Base-by-base conservation (phyloP, 2,329 filamentous ascomycete species). In the Neofusicoccum kwambonambiense region DNA sequence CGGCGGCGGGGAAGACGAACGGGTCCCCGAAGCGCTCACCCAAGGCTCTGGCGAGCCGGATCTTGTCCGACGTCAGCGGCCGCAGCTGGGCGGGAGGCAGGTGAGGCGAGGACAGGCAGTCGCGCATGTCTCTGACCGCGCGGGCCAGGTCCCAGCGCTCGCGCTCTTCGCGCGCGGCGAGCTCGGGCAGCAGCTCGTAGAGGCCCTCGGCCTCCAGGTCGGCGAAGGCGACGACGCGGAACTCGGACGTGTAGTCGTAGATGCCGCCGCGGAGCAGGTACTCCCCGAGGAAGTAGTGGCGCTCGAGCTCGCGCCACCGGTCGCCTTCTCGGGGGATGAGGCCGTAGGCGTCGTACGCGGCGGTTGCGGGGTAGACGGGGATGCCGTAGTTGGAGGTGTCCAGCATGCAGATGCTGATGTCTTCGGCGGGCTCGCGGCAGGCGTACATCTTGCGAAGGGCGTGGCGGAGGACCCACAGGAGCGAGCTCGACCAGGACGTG, bases 401-500 rank as follows among this genome's bases (percentile, higher is more conserved):
- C 19, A 62, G n/a, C 3, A 52, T 27, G 27, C 37, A 51, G 19
- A 62, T 44, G 35, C 12, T 3, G 11, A 62, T 37, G 12, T 44
- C 9, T 4, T 15, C 7, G 2, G 17, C 57, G 0, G n/a, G 34
- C 15, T 51, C 22, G 17, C 27, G 9, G 5, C 15, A 2, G 12
- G 5, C 8, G 15, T 52, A 41, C 12, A 11, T n/a, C 49, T 42
- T 52, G 3, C 34, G 37, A 7, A 62, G n/a, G 19, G 60, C 60
- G 22, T 62, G 47, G 12, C 47, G 60, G n/a, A 62, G 34, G 19
- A 34, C 60, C 17, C 47, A 62, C 1, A 52, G 22, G 22, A 62
- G 60, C 7, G 60, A 62, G 35, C 60, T 62, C 12, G 60, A 52
- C 60, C 60, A 62, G 15, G 60, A 62, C 4, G 19, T 45, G n/a